These are phyloP conservation scores for Cylindrotheca closterium DNA, from an alignment of 108 stramenopile genomes.

Conservation along the genomic window DNA sequence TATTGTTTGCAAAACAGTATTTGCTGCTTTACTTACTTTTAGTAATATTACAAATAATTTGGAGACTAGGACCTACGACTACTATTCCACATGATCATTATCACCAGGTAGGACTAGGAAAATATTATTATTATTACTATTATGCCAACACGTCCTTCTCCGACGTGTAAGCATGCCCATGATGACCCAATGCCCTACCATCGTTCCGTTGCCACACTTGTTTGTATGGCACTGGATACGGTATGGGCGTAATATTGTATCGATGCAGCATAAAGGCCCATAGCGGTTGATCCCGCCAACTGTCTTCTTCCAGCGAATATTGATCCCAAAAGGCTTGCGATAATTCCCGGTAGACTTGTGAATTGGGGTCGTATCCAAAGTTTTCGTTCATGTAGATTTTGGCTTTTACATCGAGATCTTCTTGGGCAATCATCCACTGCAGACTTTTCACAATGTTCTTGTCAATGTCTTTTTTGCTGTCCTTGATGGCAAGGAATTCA, in stretches of 20 bases:
- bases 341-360: constrained; percentile 1
- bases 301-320: constrained; percentile 23
- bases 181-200: constrained; percentile 9
- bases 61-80: no score
- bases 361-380: constrained; percentile 22
- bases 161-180: constrained; percentile 10
- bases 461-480: constrained; percentile 7
- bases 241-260: constrained; percentile 10
- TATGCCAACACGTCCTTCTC: background rate
- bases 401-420: constrained; percentile 10
- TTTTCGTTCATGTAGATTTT: constrained; percentile 25
- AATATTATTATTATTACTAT: background rate
- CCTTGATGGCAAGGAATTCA: constrained; percentile 11
- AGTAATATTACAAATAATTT: no score
- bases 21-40: no score
- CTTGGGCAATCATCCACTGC: constrained; percentile 13
- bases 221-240: constrained; percentile 16
- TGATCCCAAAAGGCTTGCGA: constrained; percentile 11
- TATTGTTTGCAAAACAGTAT: no score
- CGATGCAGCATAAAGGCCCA: constrained; percentile 20
- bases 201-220: background rate
- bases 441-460: constrained; percentile 5
- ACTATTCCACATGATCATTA: no score
- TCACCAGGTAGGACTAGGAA: no score
- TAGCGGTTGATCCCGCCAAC: constrained; percentile 20